A percentile compares a stretch with the other conserved stretches of the same genome.
phyloP scores from a whole-genome alignment of 768 basidiomycete genomes.

The Trametes villosa region DNA sequence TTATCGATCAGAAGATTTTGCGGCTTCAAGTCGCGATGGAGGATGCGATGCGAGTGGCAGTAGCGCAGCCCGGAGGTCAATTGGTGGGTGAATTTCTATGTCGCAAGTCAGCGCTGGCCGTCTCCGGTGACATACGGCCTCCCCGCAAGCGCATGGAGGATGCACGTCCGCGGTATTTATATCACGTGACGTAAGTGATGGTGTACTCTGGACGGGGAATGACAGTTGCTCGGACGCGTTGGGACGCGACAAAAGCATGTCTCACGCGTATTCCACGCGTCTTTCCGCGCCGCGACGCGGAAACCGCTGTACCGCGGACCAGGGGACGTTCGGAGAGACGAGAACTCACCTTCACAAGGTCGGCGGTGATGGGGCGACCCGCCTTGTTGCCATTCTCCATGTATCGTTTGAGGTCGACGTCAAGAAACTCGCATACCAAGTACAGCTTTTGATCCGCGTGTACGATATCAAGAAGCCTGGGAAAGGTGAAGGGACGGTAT shows the following conservation, averaged over 20 bases:
- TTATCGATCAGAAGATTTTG: constrained; percentile 95
- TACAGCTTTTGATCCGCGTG: constrained; percentile 97
- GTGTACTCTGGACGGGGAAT: constrained; percentile 6
- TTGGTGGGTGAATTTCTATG: constrained; percentile 95
- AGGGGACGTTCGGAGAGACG: constrained; percentile 3
- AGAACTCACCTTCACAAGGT: constrained; percentile 73
- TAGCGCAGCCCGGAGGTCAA: constrained; percentile 89
- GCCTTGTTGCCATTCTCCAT: constrained; percentile 86
- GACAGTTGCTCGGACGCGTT: constrained; percentile 25
- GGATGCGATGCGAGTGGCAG: constrained; percentile 93
- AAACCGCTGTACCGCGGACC: not conserved
- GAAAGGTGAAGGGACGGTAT: not conserved
- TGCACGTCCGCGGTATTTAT: constrained; percentile 1
- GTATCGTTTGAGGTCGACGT: constrained; percentile 95
- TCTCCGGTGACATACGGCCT: not conserved
- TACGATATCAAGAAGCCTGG: constrained; percentile 92
- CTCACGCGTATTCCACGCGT: constrained; percentile 40
- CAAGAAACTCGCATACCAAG: constrained; percentile 97
- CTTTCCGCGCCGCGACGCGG: constrained; percentile 8
- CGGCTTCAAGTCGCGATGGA: constrained; percentile 97
- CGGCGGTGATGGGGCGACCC: constrained; percentile 71
- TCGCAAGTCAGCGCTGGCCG: not conserved
- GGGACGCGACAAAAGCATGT: constrained; percentile 30
- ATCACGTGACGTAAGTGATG: constrained; percentile 31
- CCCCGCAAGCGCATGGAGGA: constrained; percentile 5